Base-by-base conservation (phyloP, 2,329 filamentous ascomycete species). In the Eurotiales sp. region DNA sequence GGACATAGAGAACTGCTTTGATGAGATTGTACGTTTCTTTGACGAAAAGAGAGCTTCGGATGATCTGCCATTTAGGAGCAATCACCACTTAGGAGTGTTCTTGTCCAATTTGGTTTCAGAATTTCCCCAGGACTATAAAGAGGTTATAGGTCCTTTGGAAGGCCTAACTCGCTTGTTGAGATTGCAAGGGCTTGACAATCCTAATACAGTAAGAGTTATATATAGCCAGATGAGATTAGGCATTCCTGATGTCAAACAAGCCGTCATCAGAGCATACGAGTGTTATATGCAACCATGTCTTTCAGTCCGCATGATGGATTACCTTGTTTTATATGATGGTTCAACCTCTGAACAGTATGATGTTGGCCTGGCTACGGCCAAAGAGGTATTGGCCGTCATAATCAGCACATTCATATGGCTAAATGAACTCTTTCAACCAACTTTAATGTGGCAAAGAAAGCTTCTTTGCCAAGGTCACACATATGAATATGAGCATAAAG, bases 391-490 rank as follows among this genome's bases (percentile, higher is more conserved):
- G n/a, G 32, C 32, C 19, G 32, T 36, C n/a, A 36, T 47, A 8
- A 27, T 37, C 12, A 49, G 36, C 23, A 49, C 46, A n/a, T 41
- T 49, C 10, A 42, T 49, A 14, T 49, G 46, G 46, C 19, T 49
- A 12, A 27, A 49, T 19, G 46, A 49, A 22, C 37, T 49, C 23
- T 49, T 49, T 10, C 3, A 14, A 3, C 46, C 46, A 2, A 8
- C 19, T 11, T 25, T 21, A 2, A 15, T 23, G 7, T 49, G 46
- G 46, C 12, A 32, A 27, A 14, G 22, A 3, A 41, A 41, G 29
- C 37, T 49, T 8, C 36, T 41, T 22, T 49, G 25, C 2, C 8
- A 22, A 11, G 15, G 25, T 11, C n/a, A n/a, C n/a, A n/a, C n/a
- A n/a, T 41, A 27, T 19, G 22, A 25, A 22, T 25, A 19, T 15